Percentiles rank a stretch among this genome's conserved stretches.
Conservation (phyloP, 768 basidiomycete species). For the Rickenella mellea region DNA sequence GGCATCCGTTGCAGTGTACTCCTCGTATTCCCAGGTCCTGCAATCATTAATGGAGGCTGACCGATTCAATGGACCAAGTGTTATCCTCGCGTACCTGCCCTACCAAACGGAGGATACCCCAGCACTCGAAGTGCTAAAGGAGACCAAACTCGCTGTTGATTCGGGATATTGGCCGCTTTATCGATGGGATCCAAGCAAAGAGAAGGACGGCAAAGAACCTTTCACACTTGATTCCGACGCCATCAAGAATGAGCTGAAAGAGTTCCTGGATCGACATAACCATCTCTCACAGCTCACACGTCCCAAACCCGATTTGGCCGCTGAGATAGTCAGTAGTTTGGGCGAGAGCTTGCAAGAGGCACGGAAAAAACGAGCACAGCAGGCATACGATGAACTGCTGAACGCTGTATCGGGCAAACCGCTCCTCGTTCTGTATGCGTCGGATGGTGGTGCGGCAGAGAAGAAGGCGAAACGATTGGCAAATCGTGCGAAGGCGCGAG, state of each 20-base stretch:
- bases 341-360: constrained; percentile 82
- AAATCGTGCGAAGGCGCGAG: constrained; percentile 74
- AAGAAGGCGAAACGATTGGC: constrained; percentile 88
- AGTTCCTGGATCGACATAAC: constrained; percentile 94
- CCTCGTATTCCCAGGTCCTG: constrained; percentile 89
- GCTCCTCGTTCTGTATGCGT: constrained; percentile 83
- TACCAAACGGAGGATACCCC: constrained; percentile 68
- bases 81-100: constrained; percentile 91
- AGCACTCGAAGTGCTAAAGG: constrained; percentile 88
- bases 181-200: constrained; percentile 91
- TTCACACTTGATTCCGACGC: constrained; percentile 90
- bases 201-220: constrained; percentile 63
- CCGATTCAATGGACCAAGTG: constrained; percentile 77
- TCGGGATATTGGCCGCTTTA: constrained; percentile 97
- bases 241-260: constrained; percentile 86
- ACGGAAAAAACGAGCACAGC: constrained; percentile 69
- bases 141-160: constrained; percentile 94
- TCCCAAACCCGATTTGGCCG: constrained; percentile 69
- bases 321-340: constrained; percentile 73
- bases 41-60: constrained; percentile 91
- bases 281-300: constrained; percentile 90
- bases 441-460: constrained; percentile 93
- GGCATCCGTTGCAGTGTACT: constrained; percentile 90
- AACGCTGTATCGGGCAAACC: constrained; percentile 83
- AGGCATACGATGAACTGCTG: constrained; percentile 77